Base-by-base conservation (phyloP, 305 asterid genomes). In the Fraxinus ornus region DNA sequence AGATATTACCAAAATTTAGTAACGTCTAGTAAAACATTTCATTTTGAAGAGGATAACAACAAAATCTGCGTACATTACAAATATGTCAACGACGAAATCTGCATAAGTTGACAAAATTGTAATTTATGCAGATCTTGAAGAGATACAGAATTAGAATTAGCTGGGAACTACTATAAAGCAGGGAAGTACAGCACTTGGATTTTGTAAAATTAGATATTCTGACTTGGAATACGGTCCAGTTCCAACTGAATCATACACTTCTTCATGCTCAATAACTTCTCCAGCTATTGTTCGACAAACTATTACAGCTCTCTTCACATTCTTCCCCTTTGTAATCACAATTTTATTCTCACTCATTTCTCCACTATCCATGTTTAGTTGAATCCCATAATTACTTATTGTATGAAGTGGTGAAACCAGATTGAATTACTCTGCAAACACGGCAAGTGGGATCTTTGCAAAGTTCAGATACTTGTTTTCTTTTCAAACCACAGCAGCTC, bases 211-310 rank as follows among this genome's bases (percentile, higher is more conserved):
- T 22, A 84, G 66, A 73, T 44, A 39, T 13, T 80, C 76, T 49
- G 52, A 15, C 81, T 70, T 80, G 6, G 49, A 5, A 77, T 21
- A 30, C 41, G 41, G 6, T 70, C 85, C 82, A 83, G 39, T 52
- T 75, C 60, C 80, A 82, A 80, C 80, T 72, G 78, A 86, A 30
- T 83, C 88, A 68, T 75, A 64, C 76, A 52, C 76, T 55, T 72
- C 80, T 60, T 41, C 32, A 52, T 12, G 41, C 21, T 21, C 84
- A 15, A 19, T 44, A 10, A 83, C 37, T 74, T 79, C 24, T 26
- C 86, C 89, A 22, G 86, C 85, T 19, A 86, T 88, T 3, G 82
- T 80, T 28, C 90, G 80, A 78, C 89, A 88, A 28, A 86, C 41
- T 24, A 86, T 84, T 2, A 78, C 84, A 0, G 85, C 88, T 39